Base-by-base conservation (phyloP, 148 eudicot species). In the Beta vulgaris region DNA sequence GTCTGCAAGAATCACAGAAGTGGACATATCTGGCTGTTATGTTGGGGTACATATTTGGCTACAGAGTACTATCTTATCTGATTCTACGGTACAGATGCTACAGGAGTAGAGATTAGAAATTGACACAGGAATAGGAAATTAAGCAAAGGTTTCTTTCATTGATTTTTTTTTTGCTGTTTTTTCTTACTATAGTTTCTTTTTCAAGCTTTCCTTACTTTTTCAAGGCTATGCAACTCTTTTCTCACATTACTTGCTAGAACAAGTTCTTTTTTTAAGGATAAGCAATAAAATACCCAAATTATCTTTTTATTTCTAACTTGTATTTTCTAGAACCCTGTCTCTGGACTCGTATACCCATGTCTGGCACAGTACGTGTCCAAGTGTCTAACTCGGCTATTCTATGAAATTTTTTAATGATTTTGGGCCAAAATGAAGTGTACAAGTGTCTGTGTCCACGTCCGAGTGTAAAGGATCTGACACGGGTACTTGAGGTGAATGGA, bases 1-100 rank as follows among this genome's bases (percentile, higher is more conserved):
- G 91, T 44, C 21, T 92, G 32, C 69, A 84, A 58, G 89, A 92
- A 61, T 83, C 90, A 40, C 92, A 89, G 55, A 95, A 86, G 42
- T 95, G 98, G 97, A 92, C 80, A 72, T 89, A 95, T 62, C 82
- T 91, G 77, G 91, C 53, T 35, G 87, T 95, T 40, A 95, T 95
- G 99, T 55, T 92, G 73, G 94, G 90, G 4, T 95, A 83, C 78
- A 86, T 88, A 54, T 3, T 88, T 32, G 97, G 90, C 3, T 95
- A 95, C 78, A 90, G 98, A 80, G 73, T 91, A 66, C 84, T 95
- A 36, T 88, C 90, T 82, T 91, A 84, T 79, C 68, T 91, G 28
- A 88, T 95, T 75, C 83, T 95, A 35, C 88, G 89, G 89, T 90
- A 59, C 77, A 89, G 89, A 84, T 90, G 90, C 80, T 82, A 83